These are phyloP conservation scores for Termitomyces eurrhizus DNA, from an alignment of 768 basidiomycete species.

Conservation along the genomic window DNA sequence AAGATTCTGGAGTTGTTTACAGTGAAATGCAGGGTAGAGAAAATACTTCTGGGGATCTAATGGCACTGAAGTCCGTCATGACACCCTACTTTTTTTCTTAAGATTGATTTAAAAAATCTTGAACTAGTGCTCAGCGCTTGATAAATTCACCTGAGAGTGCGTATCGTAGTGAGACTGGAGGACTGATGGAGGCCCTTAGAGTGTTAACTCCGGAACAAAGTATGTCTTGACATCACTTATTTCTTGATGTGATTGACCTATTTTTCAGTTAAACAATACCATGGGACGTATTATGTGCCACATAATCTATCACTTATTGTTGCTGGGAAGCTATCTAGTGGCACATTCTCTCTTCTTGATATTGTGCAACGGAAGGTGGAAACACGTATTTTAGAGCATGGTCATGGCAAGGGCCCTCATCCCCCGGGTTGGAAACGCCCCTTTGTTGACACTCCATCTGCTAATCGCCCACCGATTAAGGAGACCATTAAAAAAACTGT, in stretches of 20 bases:
- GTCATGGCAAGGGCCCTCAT: conserved; percentile 62
- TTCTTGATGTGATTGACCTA: conserved; percentile 3
- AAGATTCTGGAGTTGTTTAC: conserved; percentile 95
- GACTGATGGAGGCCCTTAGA: conserved; percentile 88
- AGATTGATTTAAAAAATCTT: background rate
- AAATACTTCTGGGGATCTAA: conserved; percentile 88
- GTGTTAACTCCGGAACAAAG: conserved; percentile 86
- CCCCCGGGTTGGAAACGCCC: conserved; percentile 91
- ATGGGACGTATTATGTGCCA: conserved; percentile 86
- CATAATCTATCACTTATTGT: conserved; percentile 91
- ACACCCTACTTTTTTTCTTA: background rate
- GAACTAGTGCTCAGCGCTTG: conserved; percentile 49
- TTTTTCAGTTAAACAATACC: conserved; percentile 79
- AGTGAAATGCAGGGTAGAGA: conserved; percentile 96
- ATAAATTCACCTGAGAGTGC: conserved; percentile 79
- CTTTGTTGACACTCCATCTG: conserved; percentile 84
- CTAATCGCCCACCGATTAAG: conserved; percentile 47
- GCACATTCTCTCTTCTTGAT: conserved; percentile 69
- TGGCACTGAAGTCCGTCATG: conserved; percentile 70
- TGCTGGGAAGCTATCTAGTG: conserved; percentile 78
- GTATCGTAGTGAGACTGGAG: conserved; percentile 96
- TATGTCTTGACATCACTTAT: conserved; percentile 28
- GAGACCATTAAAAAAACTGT: conserved; percentile 59
- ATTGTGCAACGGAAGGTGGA: conserved; percentile 84
- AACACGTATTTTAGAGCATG: conserved; percentile 73